Conservation (phyloP, 2,329 filamentous ascomycete species). For the Talaromyces verruculosus region DNA sequence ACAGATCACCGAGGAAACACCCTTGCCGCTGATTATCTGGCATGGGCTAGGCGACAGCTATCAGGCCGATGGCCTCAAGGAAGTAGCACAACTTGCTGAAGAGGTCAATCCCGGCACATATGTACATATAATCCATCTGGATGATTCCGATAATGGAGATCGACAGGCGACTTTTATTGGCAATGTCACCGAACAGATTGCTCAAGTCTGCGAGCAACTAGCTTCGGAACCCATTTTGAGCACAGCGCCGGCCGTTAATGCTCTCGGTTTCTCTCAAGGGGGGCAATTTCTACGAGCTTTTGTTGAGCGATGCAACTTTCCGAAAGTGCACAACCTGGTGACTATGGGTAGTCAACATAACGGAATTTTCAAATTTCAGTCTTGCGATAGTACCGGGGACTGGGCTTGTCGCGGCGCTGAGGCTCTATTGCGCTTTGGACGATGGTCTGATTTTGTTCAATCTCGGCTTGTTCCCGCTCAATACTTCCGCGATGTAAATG, state of each 20-base stretch:
- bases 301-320: constrained; percentile 78
- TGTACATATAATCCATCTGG: constrained; percentile 75
- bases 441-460: constrained; percentile 79
- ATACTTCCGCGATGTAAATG: constrained; percentile 76
- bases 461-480: constrained; percentile 82
- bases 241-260: constrained; percentile 80
- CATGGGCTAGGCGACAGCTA: constrained; percentile 73
- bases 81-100: constrained; percentile 70
- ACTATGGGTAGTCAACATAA: constrained; percentile 92
- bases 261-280: constrained; percentile 91
- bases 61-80: constrained; percentile 69
- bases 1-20: constrained; percentile 38
- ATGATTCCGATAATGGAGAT: constrained; percentile 66
- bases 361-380: constrained; percentile 80
- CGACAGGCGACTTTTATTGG: constrained; percentile 85
- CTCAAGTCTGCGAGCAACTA: constrained; percentile 73
- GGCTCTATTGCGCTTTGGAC: constrained; percentile 73
- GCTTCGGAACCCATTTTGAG: constrained; percentile 74
- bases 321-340: constrained; percentile 73
- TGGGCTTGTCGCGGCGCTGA: constrained; percentile 80
- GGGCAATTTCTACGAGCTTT: constrained; percentile 94
- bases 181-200: constrained; percentile 78
- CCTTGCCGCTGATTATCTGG: constrained; percentile 90
- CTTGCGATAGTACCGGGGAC: constrained; percentile 66
- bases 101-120: constrained; percentile 76